These are phyloP conservation scores for Fraxinus quadrangulata DNA, from an alignment of 257 asterid species.

Conservation along the genomic window DNA sequence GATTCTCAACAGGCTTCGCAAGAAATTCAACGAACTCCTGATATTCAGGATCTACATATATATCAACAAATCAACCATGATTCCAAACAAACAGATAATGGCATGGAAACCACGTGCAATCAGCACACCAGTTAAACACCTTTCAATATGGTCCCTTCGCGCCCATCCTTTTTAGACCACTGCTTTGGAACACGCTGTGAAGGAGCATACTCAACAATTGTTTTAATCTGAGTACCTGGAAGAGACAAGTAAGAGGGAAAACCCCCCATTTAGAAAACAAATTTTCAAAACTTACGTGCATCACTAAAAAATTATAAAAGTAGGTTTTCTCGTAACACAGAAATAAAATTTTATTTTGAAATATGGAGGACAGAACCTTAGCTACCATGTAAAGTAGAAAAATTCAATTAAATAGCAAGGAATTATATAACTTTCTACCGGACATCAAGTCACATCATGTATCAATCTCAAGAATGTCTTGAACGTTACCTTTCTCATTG, in stretches of 20 bases:
- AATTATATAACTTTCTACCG: background rate
- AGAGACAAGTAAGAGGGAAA: slow-evolving; percentile 16
- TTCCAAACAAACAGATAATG: slow-evolving; percentile 28
- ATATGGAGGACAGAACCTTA: background rate
- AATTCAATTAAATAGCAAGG: background rate
- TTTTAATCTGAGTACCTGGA: slow-evolving; percentile 86
- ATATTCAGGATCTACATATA: slow-evolving; percentile 16
- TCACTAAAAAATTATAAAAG: background rate
- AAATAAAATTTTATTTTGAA: background rate
- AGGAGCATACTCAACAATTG: slow-evolving; percentile 95
- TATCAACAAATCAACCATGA: slow-evolving; percentile 14
- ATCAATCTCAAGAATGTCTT: slow-evolving; percentile 22
- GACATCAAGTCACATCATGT: background rate
- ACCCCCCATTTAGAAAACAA: background rate
- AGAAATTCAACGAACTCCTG: slow-evolving; percentile 70
- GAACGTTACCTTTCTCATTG: slow-evolving; percentile 83
- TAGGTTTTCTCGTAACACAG: background rate
- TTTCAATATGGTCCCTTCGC: slow-evolving; percentile 88
- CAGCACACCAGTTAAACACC: slow-evolving; percentile 48
- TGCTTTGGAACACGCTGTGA: slow-evolving; percentile 93
- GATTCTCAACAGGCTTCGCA: slow-evolving; percentile 30
- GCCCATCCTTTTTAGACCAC: slow-evolving; percentile 92
- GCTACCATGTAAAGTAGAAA: background rate
- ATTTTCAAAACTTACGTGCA: background rate
- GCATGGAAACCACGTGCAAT: slow-evolving; percentile 26